Conservation (phyloP, 331 rosid genomes). For the Spiraea crenata region DNA sequence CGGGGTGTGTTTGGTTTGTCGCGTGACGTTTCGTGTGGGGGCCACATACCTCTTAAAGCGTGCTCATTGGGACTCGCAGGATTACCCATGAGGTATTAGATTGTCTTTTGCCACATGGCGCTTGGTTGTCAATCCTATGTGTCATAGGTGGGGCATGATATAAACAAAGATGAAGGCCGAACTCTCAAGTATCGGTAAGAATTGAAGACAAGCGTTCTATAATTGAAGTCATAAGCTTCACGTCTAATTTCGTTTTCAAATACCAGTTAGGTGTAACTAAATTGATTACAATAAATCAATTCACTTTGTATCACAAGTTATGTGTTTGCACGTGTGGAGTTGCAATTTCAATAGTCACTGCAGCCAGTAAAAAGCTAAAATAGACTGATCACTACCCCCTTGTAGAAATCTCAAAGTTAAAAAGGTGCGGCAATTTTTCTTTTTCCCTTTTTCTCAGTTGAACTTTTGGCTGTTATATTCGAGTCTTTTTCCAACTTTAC, state of each 20-base stretch:
- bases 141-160: no score
- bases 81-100: no score
- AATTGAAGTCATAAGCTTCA: neutral
- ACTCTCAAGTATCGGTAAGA: neutral
- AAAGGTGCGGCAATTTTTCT: neutral
- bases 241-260: neutral
- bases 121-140: no score
- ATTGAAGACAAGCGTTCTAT: neutral
- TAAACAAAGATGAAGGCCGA: neutral
- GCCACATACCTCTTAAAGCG: no score
- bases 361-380: neutral
- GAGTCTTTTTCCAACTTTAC: constrained; percentile 13
- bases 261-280: neutral
- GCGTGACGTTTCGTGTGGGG: no score
- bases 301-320: no score
- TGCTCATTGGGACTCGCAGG: no score
- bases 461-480: constrained; percentile 25
- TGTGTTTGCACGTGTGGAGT: neutral
- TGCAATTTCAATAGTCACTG: neutral
- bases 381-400: neutral
- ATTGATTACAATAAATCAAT: no score
- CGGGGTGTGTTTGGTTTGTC: no score
- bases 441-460: neutral
- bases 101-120: no score
- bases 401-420: neutral